Conservation (phyloP, 1,284 basidiomycete genomes). For the Trametes hirsuta region DNA sequence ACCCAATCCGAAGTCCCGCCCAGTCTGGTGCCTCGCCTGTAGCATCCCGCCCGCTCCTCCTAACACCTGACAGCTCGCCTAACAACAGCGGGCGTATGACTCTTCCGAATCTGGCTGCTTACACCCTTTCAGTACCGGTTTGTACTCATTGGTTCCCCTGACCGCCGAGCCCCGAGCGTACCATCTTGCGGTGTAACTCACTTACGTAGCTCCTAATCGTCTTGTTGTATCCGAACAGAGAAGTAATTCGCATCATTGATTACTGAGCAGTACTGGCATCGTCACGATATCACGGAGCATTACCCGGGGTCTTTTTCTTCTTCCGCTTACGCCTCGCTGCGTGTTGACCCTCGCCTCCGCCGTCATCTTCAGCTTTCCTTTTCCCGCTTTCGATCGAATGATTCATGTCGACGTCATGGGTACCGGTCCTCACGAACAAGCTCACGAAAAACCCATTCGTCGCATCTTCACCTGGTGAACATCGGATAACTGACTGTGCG, state of each 20-base stretch:
- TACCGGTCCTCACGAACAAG: slow-evolving; percentile 61
- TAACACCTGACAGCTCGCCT: slow-evolving; percentile 16
- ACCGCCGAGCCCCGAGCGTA: slow-evolving; percentile 9
- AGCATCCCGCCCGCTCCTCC: slow-evolving; percentile 9
- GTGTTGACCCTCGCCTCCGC: not conserved
- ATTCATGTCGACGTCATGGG: slow-evolving; percentile 9
- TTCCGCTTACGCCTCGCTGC: slow-evolving; percentile 25
- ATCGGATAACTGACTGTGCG: slow-evolving; percentile 78
- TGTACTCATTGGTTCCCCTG: slow-evolving; percentile 24
- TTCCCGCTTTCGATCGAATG: not conserved
- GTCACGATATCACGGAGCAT: not conserved
- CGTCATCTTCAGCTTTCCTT: slow-evolving; percentile 9
- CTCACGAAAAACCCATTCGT: slow-evolving; percentile 97
- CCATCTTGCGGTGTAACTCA: slow-evolving; percentile 19
- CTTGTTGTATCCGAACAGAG: slow-evolving; percentile 22
- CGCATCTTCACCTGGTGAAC: slow-evolving; percentile 81
- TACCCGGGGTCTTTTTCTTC: slow-evolving; percentile 26
- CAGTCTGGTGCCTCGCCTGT: slow-evolving; percentile 15
- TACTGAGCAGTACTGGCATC: not conserved
- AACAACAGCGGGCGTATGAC: not conserved
- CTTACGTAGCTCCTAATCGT: slow-evolving; percentile 16
- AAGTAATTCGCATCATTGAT: not conserved
- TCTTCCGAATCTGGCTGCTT: not conserved
- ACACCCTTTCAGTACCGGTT: slow-evolving; percentile 10
- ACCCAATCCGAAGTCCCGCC: slow-evolving; percentile 11